Percentiles rank a stretch among this genome's conserved stretches.
phyloP scores from a whole-genome alignment of 1,139 yeast species.

The Debaryomycetaceae sp. region DNA sequence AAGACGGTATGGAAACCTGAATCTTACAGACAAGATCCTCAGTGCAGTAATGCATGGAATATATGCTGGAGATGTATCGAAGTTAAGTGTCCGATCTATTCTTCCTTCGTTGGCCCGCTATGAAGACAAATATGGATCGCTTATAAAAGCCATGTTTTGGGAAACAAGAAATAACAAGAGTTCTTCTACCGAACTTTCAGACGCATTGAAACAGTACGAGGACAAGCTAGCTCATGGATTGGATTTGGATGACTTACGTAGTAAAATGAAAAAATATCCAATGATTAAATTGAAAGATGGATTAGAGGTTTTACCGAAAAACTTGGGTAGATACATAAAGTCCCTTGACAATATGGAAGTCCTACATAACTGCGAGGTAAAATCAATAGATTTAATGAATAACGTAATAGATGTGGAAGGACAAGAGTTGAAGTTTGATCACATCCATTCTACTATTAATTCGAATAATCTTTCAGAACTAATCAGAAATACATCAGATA shows the following conservation, averaged over 20 bases:
- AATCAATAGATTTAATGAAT: slow-evolving; percentile 15
- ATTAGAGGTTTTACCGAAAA: slow-evolving; percentile 48
- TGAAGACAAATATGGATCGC: slow-evolving; percentile 62
- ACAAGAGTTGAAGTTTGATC: slow-evolving; percentile 34
- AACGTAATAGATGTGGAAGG: slow-evolving; percentile 7
- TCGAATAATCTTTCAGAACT: slow-evolving; percentile 29
- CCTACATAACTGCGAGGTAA: slow-evolving; percentile 18
- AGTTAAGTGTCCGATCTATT: slow-evolving; percentile 63
- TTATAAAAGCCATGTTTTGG: slow-evolving; percentile 35
- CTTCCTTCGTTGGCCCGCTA: slow-evolving; percentile 49
- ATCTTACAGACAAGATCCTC: slow-evolving; percentile 58
- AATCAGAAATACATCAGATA: slow-evolving; percentile 10
- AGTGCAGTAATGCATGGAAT: slow-evolving; percentile 89
- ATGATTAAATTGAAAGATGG: slow-evolving; percentile 55
- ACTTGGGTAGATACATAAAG: slow-evolving; percentile 34
- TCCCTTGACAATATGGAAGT: slow-evolving; percentile 41
- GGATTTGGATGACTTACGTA: slow-evolving; percentile 32
- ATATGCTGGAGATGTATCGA: slow-evolving; percentile 78
- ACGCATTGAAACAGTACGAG: slow-evolving; percentile 22
- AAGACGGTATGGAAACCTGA: slow-evolving; percentile 62
- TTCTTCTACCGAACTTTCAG: slow-evolving; percentile 8
- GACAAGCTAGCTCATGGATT: slow-evolving; percentile 32
- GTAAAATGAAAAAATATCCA: slow-evolving; percentile 43
- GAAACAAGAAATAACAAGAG: slow-evolving; percentile 9
- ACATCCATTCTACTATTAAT: slow-evolving; percentile 56